phyloP scores from a whole-genome alignment of 805 yeast species.

The Myxozyma monticola region DNA sequence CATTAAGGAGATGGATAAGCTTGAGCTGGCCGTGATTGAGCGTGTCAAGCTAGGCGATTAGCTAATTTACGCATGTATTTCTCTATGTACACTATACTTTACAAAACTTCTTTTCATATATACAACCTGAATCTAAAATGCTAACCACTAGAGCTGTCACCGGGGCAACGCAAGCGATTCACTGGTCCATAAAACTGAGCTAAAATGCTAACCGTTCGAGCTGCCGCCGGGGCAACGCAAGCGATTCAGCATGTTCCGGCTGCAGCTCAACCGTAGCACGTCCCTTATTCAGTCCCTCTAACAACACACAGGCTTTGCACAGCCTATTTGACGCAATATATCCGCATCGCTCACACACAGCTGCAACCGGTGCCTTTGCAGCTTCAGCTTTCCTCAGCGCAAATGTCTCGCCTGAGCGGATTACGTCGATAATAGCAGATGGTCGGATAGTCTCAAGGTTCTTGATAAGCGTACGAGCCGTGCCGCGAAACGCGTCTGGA shows the following conservation, averaged over 20 bases:
- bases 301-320: slow-evolving; percentile 88
- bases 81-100: too few species aligned
- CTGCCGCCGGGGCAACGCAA: slow-evolving; percentile 6
- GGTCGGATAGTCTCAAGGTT: slow-evolving; percentile 88
- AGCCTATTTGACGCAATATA: slow-evolving; percentile 82
- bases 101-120: too few species aligned
- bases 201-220: slow-evolving; percentile 18
- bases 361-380: slow-evolving; percentile 29
- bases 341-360: slow-evolving; percentile 82
- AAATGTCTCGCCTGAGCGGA: slow-evolving; percentile 88
- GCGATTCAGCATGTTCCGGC: not conserved
- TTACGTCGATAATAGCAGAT: slow-evolving; percentile 89
- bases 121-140: too few species aligned
- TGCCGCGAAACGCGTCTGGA: slow-evolving; percentile 97
- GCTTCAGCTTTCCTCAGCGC: slow-evolving; percentile 43
- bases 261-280: slow-evolving; percentile 19
- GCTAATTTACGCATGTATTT: not conserved
- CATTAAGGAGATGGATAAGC: slow-evolving; percentile 18
- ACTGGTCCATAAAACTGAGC: not conserved
- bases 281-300: slow-evolving; percentile 78
- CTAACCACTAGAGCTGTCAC: too few species aligned
- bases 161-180: not conserved
- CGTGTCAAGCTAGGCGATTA: not conserved
- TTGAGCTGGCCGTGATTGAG: slow-evolving; percentile 1
- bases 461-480: slow-evolving; percentile 89